A percentile compares a stretch with the other conserved stretches of the same genome.
phyloP scores from a whole-genome alignment of 192 early-diverging fungal genomes.

The Coemansia sp. region DNA sequence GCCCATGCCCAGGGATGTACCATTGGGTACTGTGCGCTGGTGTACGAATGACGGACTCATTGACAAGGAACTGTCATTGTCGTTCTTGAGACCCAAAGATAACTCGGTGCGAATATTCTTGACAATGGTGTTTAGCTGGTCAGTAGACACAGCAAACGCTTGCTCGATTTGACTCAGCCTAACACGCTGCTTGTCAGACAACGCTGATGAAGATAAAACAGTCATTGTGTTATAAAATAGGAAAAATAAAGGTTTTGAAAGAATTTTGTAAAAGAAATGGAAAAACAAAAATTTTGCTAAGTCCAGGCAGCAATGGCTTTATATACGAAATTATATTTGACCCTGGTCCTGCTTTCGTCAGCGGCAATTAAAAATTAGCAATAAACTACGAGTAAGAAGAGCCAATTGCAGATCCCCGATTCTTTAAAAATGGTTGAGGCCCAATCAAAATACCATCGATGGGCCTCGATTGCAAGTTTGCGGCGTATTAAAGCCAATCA shows the following conservation, averaged over 20 bases:
- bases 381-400: not conserved
- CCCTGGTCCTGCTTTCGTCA: not conserved
- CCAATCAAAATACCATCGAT: not conserved
- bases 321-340: not conserved
- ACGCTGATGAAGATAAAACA: conserved; percentile 15
- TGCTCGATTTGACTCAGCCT: conserved; percentile 57
- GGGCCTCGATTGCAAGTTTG: not conserved
- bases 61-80: conserved; percentile 81
- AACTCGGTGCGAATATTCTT: conserved; percentile 62
- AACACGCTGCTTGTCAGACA: conserved; percentile 40
- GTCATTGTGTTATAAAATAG: conserved; percentile 3
- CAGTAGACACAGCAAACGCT: conserved; percentile 24
- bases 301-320: no score
- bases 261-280: not conserved
- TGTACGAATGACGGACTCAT: conserved; percentile 40
- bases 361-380: not conserved
- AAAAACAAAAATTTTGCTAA: not conserved
- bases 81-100: conserved; percentile 51
- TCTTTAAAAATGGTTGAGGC: not conserved
- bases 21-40: conserved; percentile 72
- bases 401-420: not conserved
- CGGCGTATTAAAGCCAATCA: conserved; percentile 5
- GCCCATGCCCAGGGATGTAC: conserved; percentile 81
- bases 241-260: not conserved
- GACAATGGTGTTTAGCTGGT: conserved; percentile 13